Base-by-base conservation (phyloP, 495 filamentous ascomycete genomes). In the Hyaloscypha bicolor region DNA sequence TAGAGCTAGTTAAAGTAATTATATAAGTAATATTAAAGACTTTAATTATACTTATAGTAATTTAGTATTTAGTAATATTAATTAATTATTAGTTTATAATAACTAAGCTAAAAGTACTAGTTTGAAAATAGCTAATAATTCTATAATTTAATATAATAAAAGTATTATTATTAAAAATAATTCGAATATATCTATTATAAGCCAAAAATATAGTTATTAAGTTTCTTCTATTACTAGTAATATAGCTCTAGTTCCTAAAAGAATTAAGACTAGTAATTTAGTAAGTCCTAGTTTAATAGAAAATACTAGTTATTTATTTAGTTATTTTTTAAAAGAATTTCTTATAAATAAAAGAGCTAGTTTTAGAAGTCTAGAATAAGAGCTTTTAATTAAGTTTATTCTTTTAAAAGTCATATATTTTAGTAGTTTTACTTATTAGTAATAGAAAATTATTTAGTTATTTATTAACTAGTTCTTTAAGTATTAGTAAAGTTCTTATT, bases 1-100 rank as follows among this genome's bases (percentile, higher is more conserved):
- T 25, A 6, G 12, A 25, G 55, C 55, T 57, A 29, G 12, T 29
- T 31, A 57, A 16, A 57, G n/a, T 29, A 57, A 57, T 57, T 21
- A 57, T 21, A 9, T 21, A 25, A 14, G 12, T 57, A 29, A 16
- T 9, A 21, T 57, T 8, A 16, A 57, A 16, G 55, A 57, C 29
- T 31, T 57, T 25, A 25, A 57, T 16, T 57, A 57, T 16, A 31
- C 29, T 57, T 14, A 31, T 4, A 57, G 21, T 57, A 57, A 31
- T 57, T 6, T 57, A 29, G 29, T 31, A 3, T 57, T 57, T 57
- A 57, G 51, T 53, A 53, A 53, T 53, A 53, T 25, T 53, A 53
- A 14, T 53, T n/a, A 25, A 6, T 19, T 53, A 53, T 4, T 6
- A 6, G 22, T 53, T 53, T n/a, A 53, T n/a, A 53, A 53, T 53